These are phyloP conservation scores for Grosmannia penicillata DNA, from an alignment of 2,329 filamentous ascomycete species.

Conservation along the genomic window DNA sequence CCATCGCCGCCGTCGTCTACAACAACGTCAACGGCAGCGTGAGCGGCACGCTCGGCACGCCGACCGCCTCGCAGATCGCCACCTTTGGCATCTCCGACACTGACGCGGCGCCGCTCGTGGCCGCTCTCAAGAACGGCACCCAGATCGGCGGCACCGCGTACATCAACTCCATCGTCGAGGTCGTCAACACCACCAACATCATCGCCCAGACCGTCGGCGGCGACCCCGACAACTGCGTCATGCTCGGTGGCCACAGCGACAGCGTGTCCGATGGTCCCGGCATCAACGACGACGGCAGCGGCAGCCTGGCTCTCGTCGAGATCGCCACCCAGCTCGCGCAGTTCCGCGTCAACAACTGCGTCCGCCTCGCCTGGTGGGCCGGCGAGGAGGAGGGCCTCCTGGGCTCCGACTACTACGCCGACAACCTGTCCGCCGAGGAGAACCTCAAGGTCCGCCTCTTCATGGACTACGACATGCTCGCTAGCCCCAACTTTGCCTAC, in stretches of 20 bases:
- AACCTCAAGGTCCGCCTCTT: conserved; percentile 49
- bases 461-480: conserved; percentile 59
- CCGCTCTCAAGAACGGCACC: conserved; percentile 35
- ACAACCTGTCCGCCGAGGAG: conserved; percentile 37
- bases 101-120: conserved; percentile 41
- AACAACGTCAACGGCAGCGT: conserved; percentile 52
- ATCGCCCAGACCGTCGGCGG: conserved; percentile 46
- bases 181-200: conserved; percentile 42
- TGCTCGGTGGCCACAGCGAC: conserved; percentile 51
- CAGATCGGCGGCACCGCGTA: conserved; percentile 40
- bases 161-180: conserved; percentile 40
- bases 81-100: conserved; percentile 51
- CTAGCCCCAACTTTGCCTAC: conserved; percentile 50
- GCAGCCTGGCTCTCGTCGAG: conserved; percentile 46
- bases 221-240: conserved; percentile 48
- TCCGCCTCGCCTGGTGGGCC: conserved; percentile 54
- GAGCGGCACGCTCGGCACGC: conserved; percentile 53
- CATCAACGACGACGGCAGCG: conserved; percentile 68
- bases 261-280: conserved; percentile 49
- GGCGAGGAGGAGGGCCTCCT: conserved; percentile 53
- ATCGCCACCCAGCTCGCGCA: conserved; percentile 42
- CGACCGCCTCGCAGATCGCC: conserved; percentile 44
- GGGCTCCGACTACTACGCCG: conserved; percentile 47
- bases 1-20: conserved; percentile 57
- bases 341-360: conserved; percentile 47